Base-by-base conservation (phyloP, 2,329 filamentous ascomycete species). In the Beauveria varroae region DNA sequence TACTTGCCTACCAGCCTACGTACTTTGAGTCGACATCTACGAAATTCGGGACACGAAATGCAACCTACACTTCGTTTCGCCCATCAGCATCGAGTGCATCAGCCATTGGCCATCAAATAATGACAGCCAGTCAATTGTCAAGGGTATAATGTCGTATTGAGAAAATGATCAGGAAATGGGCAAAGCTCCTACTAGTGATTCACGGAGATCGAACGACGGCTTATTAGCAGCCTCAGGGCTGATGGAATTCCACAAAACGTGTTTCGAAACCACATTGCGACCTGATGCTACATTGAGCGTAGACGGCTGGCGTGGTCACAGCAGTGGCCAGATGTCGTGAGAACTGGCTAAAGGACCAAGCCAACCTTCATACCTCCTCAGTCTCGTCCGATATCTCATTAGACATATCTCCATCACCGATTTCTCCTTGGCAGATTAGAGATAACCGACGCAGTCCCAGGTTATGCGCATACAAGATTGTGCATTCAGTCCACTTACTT, bases 391-490 rank as follows among this genome's bases (percentile, higher is more conserved):
- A 9, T 9, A 22, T n/a, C 8, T 24, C 44, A 18, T 26, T 14
- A 7, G 41, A 20, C 18, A 47, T n/a, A 4, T 57, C 44, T 2
- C 37, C 34, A 8, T 9, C 24, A 2, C 14, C 34, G 18, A 18
- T 20, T 22, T 26, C 34, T 9, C 12, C 26, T 14, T 46, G n/a
- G n/a, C 18, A 40, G 8, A 10, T 26, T 1, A 8, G 20, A 20
- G 20, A 24, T 18, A 20, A 30, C 22, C 16, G 60, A n/a, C 43
- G 46, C 52, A 47, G 30, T 20, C 62, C 64, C 3, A 54, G 24
- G n/a, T 28, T 63, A 22, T 66, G 57, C 49, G 60, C 63, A 4
- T 52, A 50, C 51, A 66, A 66, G 50, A 66, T 66, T 24, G 63
- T 62, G 9, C 63, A 63, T n/a, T 40, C 55, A 3, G 62, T 64